phyloP scores from a whole-genome alignment of 441 rosid genomes.

The Gossypium davidsonii region DNA sequence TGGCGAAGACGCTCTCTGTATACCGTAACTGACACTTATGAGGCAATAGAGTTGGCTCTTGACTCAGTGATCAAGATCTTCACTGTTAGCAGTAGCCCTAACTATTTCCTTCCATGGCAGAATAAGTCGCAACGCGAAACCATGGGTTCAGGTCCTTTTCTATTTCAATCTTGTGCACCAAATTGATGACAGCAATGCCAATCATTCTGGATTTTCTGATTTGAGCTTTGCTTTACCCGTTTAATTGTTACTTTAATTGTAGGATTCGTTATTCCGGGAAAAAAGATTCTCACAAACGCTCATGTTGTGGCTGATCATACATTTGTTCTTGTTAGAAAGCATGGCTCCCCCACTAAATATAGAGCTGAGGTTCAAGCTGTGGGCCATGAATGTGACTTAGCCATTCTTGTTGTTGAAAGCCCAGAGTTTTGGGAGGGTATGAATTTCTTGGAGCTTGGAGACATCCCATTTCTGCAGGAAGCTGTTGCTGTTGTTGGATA shows the following conservation, averaged over 20 bases:
- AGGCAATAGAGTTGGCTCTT: constrained; percentile 53
- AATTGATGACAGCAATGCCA: background rate
- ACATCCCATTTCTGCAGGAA: constrained; percentile 64
- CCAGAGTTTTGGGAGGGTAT: constrained; percentile 60
- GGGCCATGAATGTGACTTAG: constrained; percentile 86
- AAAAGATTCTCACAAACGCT: constrained; percentile 72
- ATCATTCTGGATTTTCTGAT: background rate
- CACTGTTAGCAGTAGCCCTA: constrained; percentile 71
- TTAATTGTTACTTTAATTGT: constrained; percentile 3
- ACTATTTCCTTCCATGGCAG: constrained; percentile 83
- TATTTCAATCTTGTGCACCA: background rate
- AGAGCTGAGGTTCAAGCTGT: constrained; percentile 63
- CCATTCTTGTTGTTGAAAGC: constrained; percentile 54
- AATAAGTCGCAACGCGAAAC: constrained; percentile 74
- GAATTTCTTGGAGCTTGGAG: constrained; percentile 69
- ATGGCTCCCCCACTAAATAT: constrained; percentile 67
- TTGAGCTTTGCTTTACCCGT: background rate
- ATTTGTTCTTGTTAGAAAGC: constrained; percentile 78
- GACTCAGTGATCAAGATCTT: constrained; percentile 78
- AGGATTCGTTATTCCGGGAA: constrained; percentile 61
- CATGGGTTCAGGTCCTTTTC: constrained; percentile 58
- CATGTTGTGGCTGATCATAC: constrained; percentile 85
- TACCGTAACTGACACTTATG: constrained; percentile 23
- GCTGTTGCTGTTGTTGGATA: constrained; percentile 76
- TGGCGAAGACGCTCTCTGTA: background rate